Evolutionary conservation across 2,329 filamentous ascomycete genomes (phyloP).

Genomic region (Neopestalotiopsis sp.): DNA sequence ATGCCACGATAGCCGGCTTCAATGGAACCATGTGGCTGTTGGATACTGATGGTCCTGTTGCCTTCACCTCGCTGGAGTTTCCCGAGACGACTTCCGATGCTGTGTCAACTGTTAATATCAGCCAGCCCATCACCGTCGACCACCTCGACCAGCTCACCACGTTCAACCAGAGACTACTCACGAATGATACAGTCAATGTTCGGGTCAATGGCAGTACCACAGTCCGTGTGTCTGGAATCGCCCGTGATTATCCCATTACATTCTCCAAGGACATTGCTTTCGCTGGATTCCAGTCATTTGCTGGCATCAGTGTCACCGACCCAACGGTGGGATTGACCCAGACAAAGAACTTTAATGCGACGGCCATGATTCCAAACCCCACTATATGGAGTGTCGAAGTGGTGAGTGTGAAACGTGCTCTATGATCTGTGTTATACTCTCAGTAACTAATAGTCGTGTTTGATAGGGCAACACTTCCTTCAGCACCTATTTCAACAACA

Average conservation of each 20-base stretch:
- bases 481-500: slow-evolving; percentile 58
- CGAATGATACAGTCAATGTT: slow-evolving; percentile 55
- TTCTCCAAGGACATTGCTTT: slow-evolving; percentile 63
- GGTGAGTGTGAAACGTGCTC: slow-evolving; percentile 44
- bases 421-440: background rate
- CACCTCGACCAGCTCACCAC: slow-evolving; percentile 55
- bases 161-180: slow-evolving; percentile 62
- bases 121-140: slow-evolving; percentile 51
- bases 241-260: slow-evolving; percentile 52
- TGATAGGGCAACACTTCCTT: slow-evolving; percentile 67
- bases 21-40: slow-evolving; percentile 61
- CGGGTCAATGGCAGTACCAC: slow-evolving; percentile 58
- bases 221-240: slow-evolving; percentile 56
- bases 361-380: slow-evolving; percentile 66
- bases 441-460: slow-evolving; percentile 3
- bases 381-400: slow-evolving; percentile 69
- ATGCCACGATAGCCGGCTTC: slow-evolving; percentile 58
- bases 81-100: slow-evolving; percentile 56
- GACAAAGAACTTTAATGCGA: slow-evolving; percentile 66
- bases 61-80: slow-evolving; percentile 59
- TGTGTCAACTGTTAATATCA: slow-evolving; percentile 57
- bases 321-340: slow-evolving; percentile 51
- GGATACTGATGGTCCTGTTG: slow-evolving; percentile 49
- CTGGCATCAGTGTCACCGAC: slow-evolving; percentile 58
- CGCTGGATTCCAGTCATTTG: slow-evolving; percentile 60